Evolutionary conservation across 2,329 filamentous ascomycete genomes (phyloP), one percentile per base, ranked within the genome.

Genomic region (Claviceps africana): DNA sequence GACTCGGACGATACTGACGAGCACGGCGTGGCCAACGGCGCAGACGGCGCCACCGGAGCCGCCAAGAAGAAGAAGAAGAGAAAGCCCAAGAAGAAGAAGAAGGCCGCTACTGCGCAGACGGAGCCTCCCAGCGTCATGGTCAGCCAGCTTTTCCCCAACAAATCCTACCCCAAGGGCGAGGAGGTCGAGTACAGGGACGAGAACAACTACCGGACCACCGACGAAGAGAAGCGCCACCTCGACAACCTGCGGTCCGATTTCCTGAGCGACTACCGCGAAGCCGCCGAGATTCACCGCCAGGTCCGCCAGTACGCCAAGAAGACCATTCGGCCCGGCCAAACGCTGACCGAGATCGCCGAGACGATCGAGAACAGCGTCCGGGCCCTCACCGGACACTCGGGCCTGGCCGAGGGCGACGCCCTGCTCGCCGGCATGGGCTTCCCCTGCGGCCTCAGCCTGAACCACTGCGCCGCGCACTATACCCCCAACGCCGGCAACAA

Each of bases 401-500:
- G 87, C 8, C 69, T 93, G 44, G 77, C 84, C 55, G 84, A 89
- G 60, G 88, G 88, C 5, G 88, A 94, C 61, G 83, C 82, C 51
- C 71, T 90, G 57, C 79, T 82, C 61, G 87, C 82, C 33, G 88
- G 88, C 52, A 87, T 94, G 78, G 88, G 86, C 4, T 95, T 95
- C 70, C 88, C 88, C 5, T 88, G 84, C 22, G 88, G 88, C 50
- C 72, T 94, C 51, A 89, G 85, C 64, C 75, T 93, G 59, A 90
- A 95, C 70, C 81, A 93, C 65, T 87, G 86, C 61, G 87, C 87
- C 1, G 88, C 88, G 4, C 88, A 94, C 70, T 94, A 86, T 67
- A 90, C 84, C 8, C 88, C 88, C 10, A 95, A 94, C 64, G 84
- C 86, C 1, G 88, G 88, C 52, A 93, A 93, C 69, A 87, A 88